Evolutionary conservation across 2,329 filamentous ascomycete genomes (phyloP).

Genomic region (Fusarium poae): DNA sequence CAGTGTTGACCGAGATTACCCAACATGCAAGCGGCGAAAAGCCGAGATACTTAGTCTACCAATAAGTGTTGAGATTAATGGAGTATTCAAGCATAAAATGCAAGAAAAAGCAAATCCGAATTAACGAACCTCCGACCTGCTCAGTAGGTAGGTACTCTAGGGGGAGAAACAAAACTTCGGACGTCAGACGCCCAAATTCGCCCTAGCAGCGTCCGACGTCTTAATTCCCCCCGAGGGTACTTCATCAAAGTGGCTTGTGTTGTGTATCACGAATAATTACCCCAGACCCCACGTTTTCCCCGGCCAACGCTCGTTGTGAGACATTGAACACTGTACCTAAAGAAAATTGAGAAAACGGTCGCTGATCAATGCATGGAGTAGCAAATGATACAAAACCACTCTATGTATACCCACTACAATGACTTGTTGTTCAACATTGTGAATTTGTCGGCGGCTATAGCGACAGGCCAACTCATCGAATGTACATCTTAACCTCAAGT

Average conservation of each 20-base stretch:
- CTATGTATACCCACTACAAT: neutral
- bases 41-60: neutral
- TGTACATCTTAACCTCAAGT: neutral
- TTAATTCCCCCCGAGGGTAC: no score
- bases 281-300: constrained; percentile 38
- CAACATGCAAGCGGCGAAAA: constrained; percentile 4
- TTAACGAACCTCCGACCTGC: neutral
- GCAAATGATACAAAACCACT: neutral
- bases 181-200: no score
- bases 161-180: no score
- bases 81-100: neutral
- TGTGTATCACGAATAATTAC: neutral
- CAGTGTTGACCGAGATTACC: constrained; percentile 1
- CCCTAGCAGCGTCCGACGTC: no score
- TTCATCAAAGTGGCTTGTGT: neutral
- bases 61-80: neutral
- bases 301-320: neutral
- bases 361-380: neutral
- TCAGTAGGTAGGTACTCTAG: neutral
- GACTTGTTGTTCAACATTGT: neutral
- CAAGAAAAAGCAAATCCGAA: neutral
- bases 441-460: constrained; percentile 4
- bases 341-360: neutral
- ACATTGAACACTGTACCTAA: neutral
- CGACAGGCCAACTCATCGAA: constrained; percentile 6